phyloP scores from a whole-genome alignment of 2,329 filamentous ascomycete genomes.

The Cercospora zeina region DNA sequence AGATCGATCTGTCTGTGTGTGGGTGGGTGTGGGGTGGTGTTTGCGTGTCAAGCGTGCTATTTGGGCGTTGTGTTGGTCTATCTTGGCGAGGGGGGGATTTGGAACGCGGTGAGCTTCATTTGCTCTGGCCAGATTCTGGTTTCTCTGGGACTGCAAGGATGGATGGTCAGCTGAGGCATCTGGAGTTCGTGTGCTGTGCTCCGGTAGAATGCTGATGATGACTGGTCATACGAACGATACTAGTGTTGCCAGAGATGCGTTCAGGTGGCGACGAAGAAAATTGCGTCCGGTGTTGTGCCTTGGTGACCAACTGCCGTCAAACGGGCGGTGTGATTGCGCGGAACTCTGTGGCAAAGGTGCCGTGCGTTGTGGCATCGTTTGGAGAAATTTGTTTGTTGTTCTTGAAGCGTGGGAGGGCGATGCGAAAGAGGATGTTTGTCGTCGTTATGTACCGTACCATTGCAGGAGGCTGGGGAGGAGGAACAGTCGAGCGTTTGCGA shows the following conservation, averaged over 20 bases:
- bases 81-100: neutral
- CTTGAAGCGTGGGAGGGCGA: slow-evolving; percentile 6
- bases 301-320: neutral
- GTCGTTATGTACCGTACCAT: slow-evolving; percentile 5
- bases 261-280: slow-evolving; percentile 1
- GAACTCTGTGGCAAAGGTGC: neutral
- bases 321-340: slow-evolving; percentile 10
- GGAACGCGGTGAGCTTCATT: neutral
- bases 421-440: slow-evolving; percentile 15
- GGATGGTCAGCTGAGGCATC: neutral
- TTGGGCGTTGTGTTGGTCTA: neutral
- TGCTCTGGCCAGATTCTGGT: neutral
- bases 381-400: slow-evolving; percentile 12
- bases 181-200: neutral
- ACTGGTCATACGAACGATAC: neutral
- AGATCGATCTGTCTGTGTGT: neutral
- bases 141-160: neutral
- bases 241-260: neutral
- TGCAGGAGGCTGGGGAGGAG: slow-evolving; percentile 3
- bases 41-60: neutral
- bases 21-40: too few relatives aligned
- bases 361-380: neutral
- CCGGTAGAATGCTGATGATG: neutral
- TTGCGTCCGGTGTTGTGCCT: neutral
- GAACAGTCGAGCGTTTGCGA: slow-evolving; percentile 9